phyloP scores from a whole-genome alignment of 2,329 filamentous ascomycete species.

The Akanthomyces lecanii region DNA sequence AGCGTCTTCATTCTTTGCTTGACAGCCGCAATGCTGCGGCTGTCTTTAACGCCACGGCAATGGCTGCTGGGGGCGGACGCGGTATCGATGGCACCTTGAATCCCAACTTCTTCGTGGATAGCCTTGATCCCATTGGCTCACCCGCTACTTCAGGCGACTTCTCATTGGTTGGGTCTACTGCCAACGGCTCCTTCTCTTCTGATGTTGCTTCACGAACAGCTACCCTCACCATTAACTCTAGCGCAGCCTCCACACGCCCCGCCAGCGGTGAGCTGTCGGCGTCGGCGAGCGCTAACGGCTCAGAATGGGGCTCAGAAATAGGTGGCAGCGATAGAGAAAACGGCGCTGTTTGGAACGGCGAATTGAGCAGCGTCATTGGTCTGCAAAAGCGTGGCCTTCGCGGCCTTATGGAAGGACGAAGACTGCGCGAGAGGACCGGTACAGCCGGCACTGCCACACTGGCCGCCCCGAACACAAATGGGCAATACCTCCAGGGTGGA shows the following conservation, averaged over 20 bases:
- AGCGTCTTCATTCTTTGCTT: conserved; percentile 81
- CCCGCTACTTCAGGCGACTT: conserved; percentile 33
- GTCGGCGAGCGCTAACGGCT: conserved; percentile 47
- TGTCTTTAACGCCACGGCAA: conserved; percentile 96
- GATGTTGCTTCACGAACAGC: conserved; percentile 34
- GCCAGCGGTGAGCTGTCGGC: conserved; percentile 47
- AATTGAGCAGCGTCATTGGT: conserved; percentile 86
- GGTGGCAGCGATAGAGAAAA: conserved; percentile 45
- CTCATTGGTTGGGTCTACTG: conserved; percentile 28
- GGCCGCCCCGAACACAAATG: conserved; percentile 28
- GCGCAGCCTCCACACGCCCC: conserved; percentile 33
- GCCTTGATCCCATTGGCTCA: conserved; percentile 39
- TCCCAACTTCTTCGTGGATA: conserved; percentile 57
- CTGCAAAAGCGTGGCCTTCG: conserved; percentile 89
- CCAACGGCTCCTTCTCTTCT: conserved; percentile 27
- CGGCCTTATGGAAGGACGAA: conserved; percentile 89
- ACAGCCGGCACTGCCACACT: conserved; percentile 33
- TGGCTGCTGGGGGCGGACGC: conserved; percentile 91
- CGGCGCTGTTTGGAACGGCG: conserved; percentile 65
- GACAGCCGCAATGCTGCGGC: conserved; percentile 93
- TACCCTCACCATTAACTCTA: conserved; percentile 47
- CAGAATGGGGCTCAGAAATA: conserved; percentile 54
- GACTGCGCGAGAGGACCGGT: conserved; percentile 70
- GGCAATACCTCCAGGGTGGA: conserved; percentile 24
- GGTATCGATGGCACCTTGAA: conserved; percentile 67